Base-by-base conservation (phyloP, 345 rosid genomes). In the Clarkia xantiana region DNA sequence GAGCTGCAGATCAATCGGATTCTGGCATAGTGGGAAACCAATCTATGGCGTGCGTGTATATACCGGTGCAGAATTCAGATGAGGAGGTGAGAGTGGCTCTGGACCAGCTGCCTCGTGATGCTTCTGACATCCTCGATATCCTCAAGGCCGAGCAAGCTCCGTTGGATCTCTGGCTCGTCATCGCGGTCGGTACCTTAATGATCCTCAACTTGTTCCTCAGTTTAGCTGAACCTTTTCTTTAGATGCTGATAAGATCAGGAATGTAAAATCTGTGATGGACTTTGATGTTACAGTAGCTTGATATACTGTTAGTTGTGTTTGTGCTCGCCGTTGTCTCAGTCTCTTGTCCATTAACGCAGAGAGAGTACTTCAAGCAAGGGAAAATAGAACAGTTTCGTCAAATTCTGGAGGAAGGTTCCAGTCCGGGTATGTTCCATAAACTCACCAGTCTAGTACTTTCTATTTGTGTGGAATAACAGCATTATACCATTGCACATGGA, bases 61-160 rank as follows among this genome's bases (percentile, higher is more conserved):
- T 86, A 52, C 96, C 98, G 18, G 96, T 91, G 57, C 98, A 91
- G 69, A 91, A 91, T 69, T 91, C 98, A 38, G 96, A 91, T 73
- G 98, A 91, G 71, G 98, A 91, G 68, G 98, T 91, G 51, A 74
- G 96, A 62, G 96, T 91, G 67, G 70, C 78, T 46, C 85, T 91
- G 57, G 93, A 91, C 67, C 98, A 91, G 69, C 98, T 91, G 18
- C 98, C 98, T 6, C 69, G 96, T 13, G 96, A 91, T 45, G 94
- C 98, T 52, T 79, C 96, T 45, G 98, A 91, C 61, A 91, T 91
- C 55, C 89, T 91, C 29, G 98, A 91, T 59, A 86, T 91, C 68
- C 98, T 86, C 54, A 91, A 91, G 70, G 98, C 94, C 60, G 98
- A 91, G 63, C 98, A 91, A 75, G 98, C 98, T 42, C 93, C 96